Evolutionary conservation across 2,329 filamentous ascomycete species (phyloP).

Genomic region (Pseudogymnoascus sp.): DNA sequence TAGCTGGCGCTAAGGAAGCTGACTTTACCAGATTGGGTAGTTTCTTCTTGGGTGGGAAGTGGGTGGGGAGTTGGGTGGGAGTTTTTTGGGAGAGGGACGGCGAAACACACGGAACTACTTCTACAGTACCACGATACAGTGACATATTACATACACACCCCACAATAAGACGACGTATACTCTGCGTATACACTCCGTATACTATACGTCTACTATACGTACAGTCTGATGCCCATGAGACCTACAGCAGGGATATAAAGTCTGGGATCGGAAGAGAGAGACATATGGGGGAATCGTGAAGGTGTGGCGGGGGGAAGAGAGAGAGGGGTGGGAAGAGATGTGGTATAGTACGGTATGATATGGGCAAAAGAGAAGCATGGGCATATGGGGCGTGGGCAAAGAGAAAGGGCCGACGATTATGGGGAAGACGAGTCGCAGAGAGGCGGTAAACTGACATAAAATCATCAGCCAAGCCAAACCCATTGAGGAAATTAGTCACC

Average conservation of each 20-base stretch:
- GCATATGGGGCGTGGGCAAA: background rate
- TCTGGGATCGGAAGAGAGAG: conserved; percentile 6
- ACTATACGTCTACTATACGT: background rate
- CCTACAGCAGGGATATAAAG: conserved; percentile 14
- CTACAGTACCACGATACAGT: background rate
- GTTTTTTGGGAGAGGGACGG: background rate
- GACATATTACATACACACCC: background rate
- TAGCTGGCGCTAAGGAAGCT: background rate
- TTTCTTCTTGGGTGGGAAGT: background rate
- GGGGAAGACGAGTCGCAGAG: background rate
- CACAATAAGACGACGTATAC: background rate
- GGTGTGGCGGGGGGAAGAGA: background rate
- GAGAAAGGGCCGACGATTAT: background rate
- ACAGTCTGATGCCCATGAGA: conserved; percentile 13
- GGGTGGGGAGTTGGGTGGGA: background rate
- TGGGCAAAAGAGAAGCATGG: background rate
- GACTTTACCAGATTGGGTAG: background rate
- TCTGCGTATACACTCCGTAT: background rate
- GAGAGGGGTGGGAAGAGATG: background rate
- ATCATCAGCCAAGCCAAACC: background rate
- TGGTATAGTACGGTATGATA: background rate
- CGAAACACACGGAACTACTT: background rate
- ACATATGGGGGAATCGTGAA: background rate
- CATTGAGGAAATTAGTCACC: background rate
- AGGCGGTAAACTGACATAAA: background rate